Percentiles rank a stretch among this genome's conserved stretches.
These are phyloP conservation scores for Teratosphaeria epicoccoides DNA, from an alignment of 2,329 filamentous ascomycete genomes.

Conservation along the genomic window DNA sequence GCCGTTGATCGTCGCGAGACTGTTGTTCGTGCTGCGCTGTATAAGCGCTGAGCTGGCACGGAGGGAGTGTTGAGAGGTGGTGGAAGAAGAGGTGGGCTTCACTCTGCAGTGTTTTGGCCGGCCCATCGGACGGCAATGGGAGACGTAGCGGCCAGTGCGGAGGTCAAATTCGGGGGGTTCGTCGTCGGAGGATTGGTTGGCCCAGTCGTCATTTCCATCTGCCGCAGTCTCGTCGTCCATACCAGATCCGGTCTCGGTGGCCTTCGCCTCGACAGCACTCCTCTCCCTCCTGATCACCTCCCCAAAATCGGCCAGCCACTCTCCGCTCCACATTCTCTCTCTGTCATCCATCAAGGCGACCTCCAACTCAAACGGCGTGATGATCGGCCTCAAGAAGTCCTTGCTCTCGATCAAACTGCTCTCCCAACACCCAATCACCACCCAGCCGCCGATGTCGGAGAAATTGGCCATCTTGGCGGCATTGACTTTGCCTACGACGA, in stretches of 20 bases:
- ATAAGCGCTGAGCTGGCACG: conserved; percentile 43
- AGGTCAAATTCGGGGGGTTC: conserved; percentile 83
- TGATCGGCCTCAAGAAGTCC: conserved; percentile 76
- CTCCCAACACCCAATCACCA: conserved; percentile 97
- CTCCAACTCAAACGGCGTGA: conserved; percentile 89
- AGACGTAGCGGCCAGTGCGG: conserved; percentile 73
- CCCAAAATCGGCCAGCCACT: conserved; percentile 83
- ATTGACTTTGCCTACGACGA: conserved; percentile 94
- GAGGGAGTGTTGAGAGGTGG: neutral
- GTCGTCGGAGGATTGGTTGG: conserved; percentile 51
- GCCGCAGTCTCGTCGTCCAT: conserved; percentile 27
- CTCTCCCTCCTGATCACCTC: conserved; percentile 43
- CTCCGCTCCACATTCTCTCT: conserved; percentile 70
- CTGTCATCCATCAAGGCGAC: conserved; percentile 66
- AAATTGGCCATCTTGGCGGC: conserved; percentile 95
- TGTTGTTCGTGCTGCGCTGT: conserved; percentile 55
- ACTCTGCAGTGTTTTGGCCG: conserved; percentile 7
- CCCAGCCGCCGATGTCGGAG: conserved; percentile 88
- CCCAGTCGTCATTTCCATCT: conserved; percentile 32
- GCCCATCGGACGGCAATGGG: conserved; percentile 63
- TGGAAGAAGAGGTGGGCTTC: neutral
- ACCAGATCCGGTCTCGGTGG: conserved; percentile 30
- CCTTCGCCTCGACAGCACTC: conserved; percentile 16
- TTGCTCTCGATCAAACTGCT: conserved; percentile 83
- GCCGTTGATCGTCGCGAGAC: conserved; percentile 66